These are phyloP conservation scores for Candida oleophila DNA, from an alignment of 805 yeast genomes.

Conservation along the genomic window DNA sequence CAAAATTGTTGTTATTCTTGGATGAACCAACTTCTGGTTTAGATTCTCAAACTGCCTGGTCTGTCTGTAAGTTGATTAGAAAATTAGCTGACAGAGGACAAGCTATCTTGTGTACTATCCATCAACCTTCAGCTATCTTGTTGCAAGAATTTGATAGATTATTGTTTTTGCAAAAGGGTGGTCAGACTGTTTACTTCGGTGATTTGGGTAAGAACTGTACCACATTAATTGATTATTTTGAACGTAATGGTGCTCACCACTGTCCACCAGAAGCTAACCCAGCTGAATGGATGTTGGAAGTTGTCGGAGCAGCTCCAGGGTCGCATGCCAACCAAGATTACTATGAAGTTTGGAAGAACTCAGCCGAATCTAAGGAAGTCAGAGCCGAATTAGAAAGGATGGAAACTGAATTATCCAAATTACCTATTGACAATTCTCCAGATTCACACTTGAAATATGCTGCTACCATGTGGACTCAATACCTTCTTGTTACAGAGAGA, in stretches of 20 bases:
- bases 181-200: constrained; percentile 79
- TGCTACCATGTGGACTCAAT: constrained; percentile 26
- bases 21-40: constrained; percentile 47
- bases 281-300: constrained; percentile 85
- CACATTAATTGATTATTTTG: constrained; percentile 63
- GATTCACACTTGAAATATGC: constrained; percentile 31
- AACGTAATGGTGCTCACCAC: constrained; percentile 61
- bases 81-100: constrained; percentile 42
- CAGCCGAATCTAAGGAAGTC: constrained; percentile 59
- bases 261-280: constrained; percentile 40
- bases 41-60: constrained; percentile 45
- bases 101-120: constrained; percentile 58
- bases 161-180: constrained; percentile 68
- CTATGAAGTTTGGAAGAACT: constrained; percentile 73
- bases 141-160: constrained; percentile 77
- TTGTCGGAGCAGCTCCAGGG: constrained; percentile 82
- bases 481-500: constrained; percentile 23
- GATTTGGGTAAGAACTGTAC: constrained; percentile 67
- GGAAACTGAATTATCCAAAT: constrained; percentile 54
- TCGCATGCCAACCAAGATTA: constrained; percentile 72
- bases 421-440: constrained; percentile 24
- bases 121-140: constrained; percentile 81
- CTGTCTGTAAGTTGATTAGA: constrained; percentile 39
- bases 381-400: constrained; percentile 58
- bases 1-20: constrained; percentile 35